Evolutionary conservation across 495 filamentous ascomycete genomes (phyloP), one percentile per base, ranked within the genome.

Genomic region (Evernia prunastri): DNA sequence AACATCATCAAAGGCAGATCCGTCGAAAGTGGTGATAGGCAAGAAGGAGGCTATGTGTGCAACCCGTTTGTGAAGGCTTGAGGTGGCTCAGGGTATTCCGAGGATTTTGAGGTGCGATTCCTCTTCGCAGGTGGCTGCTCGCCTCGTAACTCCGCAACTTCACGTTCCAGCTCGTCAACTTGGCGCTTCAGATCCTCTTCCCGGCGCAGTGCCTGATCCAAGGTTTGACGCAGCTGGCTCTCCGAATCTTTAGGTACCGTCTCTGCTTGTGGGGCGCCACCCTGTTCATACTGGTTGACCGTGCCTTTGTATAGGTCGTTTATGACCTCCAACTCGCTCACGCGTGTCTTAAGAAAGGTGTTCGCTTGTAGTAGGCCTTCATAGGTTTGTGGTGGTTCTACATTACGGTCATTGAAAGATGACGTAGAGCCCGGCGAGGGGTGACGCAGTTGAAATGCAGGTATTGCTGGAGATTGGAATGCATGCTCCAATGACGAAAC

Each of bases 261-360:
- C 68, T 87, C 82, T 45, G 81, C 80, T 67, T 85, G 76, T 68
- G 86, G 79, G 51, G 85, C 79, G 71, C 93, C 89, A 67, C 87
- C 88, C 65, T 87, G 82, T 66, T 98, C 93, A 3, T 96, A 82
- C 71, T 97, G 90, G 23, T 82, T 82, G 47, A 97, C 88, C 31
- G 92, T 86, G n/a, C 89, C 89, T 37, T 89, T 82, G 78, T 95
- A 97, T 33, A 98, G 81, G 68, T 91, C 91, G 69, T 97, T 96
- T 74, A 99, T 95, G 57, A 99, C 84, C 72, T 99, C 94, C 27
- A 99, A 81, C 73, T 99, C 94, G 69, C 83, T 89, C 56, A 97
- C 92, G 33, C 92, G 87, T 9, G 92, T 97, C 78, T 92, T 94
- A 42, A 97, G 78, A 49, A 84, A 84, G 20, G 88, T 88, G 72